Base-by-base conservation (phyloP, 2,329 filamentous ascomycete species). In the Sclerotinia nivalis region DNA sequence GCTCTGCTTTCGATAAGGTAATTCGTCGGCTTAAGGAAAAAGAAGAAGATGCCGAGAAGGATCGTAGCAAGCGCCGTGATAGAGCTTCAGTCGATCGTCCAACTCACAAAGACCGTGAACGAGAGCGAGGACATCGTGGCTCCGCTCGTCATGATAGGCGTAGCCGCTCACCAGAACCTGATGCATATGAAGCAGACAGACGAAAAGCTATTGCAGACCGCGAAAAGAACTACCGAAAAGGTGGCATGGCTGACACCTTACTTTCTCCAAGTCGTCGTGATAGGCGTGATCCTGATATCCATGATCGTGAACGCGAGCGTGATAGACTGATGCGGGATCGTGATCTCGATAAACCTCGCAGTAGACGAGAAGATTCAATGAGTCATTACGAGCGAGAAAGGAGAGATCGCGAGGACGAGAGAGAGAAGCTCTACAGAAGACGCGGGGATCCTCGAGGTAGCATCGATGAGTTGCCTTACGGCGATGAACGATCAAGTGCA, bases 141-240 rank as follows among this genome's bases (percentile, higher is more conserved):
- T 65, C 67, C n/a, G 25, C 31, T 12, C 86, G 87, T 76, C 81
- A 84, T 77, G 81, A 82, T 75, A 84, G 92, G 75, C 87, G 88
- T 75, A 96, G 92, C 78, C 93, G 93, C 76, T 94, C 91, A 75
- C 94, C 93, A n/a, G 96, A 98, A 80, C 88, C 88, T 70, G 94
- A 99, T 82, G 88, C 93, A 28, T 99, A 99, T 80, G 96, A 98
- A 81, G 96, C 94, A 71, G 96, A 99, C 79, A 89, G 96, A 74
- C 91, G 93, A 77, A 96, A 95, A 80, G 95, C 95, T 56, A 94
- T 96, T 78, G 93, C 94, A 70, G 94, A 97, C 78, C 91, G 96
- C 61, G 96, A 98, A 82, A 91, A 94, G 74, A 94, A 96, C 76
- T 96, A 97, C 81, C 90, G 93, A 80, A 96, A 96, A 82, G 85